phyloP scores from a whole-genome alignment of 768 basidiomycete species.

The Coprinopsis marcescibilis region DNA sequence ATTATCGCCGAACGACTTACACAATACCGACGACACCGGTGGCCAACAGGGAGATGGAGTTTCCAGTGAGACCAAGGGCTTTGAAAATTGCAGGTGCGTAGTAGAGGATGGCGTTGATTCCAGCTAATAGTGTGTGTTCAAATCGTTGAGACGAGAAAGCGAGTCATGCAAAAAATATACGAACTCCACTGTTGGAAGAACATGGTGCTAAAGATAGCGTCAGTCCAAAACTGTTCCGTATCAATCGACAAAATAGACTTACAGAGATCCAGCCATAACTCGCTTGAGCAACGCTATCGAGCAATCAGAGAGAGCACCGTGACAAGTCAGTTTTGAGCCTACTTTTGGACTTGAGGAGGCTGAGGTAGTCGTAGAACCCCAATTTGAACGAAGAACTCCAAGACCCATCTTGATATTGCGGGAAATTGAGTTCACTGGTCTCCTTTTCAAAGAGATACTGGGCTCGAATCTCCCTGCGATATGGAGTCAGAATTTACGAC shows the following conservation, averaged over 20 bases:
- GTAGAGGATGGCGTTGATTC: slow-evolving; percentile 71
- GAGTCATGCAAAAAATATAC: slow-evolving; percentile 6
- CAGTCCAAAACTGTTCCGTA: not conserved
- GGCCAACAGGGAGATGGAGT: slow-evolving; percentile 45
- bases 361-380: slow-evolving; percentile 53
- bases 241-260: slow-evolving; percentile 15
- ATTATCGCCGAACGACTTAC: slow-evolving; percentile 31
- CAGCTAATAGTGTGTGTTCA: slow-evolving; percentile 25
- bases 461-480: slow-evolving; percentile 60
- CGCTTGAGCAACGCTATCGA: slow-evolving; percentile 53
- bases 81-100: slow-evolving; percentile 71
- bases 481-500: not conserved
- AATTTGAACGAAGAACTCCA: slow-evolving; percentile 55
- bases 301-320: not conserved
- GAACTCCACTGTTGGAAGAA: slow-evolving; percentile 80
- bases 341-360: slow-evolving; percentile 51
- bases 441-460: slow-evolving; percentile 72
- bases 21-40: slow-evolving; percentile 76
- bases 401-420: slow-evolving; percentile 58
- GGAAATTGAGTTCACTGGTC: slow-evolving; percentile 48
- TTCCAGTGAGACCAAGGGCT: slow-evolving; percentile 54
- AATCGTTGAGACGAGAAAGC: slow-evolving; percentile 1
- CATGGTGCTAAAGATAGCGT: slow-evolving; percentile 43
- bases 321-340: slow-evolving; percentile 7
- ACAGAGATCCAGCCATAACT: slow-evolving; percentile 56